Conservation (phyloP, 1,284 basidiomycete genomes). For the Neonothopanus nambi region DNA sequence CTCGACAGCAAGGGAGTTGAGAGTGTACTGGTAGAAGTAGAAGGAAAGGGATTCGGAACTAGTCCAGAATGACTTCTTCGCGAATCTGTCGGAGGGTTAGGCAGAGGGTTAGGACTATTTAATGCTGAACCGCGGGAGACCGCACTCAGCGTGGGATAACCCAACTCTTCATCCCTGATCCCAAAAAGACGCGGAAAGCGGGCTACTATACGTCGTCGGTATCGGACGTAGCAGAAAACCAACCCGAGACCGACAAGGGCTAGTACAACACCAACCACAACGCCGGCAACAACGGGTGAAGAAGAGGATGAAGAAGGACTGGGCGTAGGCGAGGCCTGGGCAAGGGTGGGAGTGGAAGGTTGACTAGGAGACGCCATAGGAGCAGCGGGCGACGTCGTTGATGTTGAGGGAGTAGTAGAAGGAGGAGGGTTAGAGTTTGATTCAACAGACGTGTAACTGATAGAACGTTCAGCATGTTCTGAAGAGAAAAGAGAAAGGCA, state of each 20-base stretch:
- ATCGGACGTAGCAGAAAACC: neutral
- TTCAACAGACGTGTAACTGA: no score
- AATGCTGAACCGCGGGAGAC: no score
- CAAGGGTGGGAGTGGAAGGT: neutral
- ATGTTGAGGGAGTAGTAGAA: neutral
- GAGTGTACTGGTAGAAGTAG: no score
- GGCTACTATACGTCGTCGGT: constrained; percentile 3
- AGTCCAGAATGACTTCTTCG: no score
- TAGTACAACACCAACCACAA: constrained; percentile 5
- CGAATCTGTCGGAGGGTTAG: no score
- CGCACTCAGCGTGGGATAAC: no score
- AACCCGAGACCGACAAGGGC: neutral
- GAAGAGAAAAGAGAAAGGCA: neutral
- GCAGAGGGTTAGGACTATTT: no score
- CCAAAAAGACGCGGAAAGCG: constrained; percentile 6
- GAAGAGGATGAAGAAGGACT: neutral
- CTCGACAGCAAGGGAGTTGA: no score
- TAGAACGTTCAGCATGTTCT: neutral
- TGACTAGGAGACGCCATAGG: neutral
- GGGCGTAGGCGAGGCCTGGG: neutral
- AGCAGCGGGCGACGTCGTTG: neutral
- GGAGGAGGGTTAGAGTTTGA: neutral
- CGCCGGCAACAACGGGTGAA: constrained; percentile 7
- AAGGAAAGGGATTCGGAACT: no score
- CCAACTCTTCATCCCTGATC: no score